A percentile compares a stretch with the other conserved stretches of the same genome.
Conservation (phyloP, 352 stramenopile species). For the Pythium vanterpoolii region DNA sequence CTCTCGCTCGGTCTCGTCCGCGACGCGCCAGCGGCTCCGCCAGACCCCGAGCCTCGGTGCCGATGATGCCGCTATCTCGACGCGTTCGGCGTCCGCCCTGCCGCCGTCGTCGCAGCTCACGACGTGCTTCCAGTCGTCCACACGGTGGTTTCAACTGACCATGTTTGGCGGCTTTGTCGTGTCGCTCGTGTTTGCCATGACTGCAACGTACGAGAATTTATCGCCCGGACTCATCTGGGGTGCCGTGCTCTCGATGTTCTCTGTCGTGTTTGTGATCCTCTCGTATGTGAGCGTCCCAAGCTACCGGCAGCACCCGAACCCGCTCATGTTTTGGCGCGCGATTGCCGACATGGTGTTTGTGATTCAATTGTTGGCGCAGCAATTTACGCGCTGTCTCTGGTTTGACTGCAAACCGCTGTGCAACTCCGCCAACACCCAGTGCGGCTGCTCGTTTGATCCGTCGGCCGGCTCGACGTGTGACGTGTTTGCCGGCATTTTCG, state of each 20-base stretch:
- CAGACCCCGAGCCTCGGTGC: background rate
- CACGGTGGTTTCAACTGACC: constrained; percentile 80
- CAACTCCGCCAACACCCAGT: constrained; percentile 61
- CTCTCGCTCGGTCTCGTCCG: background rate
- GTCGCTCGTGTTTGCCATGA: constrained; percentile 56
- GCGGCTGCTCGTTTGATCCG: constrained; percentile 55
- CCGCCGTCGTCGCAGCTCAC: constrained; percentile 14
- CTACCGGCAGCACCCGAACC: constrained; percentile 85
- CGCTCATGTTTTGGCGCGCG: constrained; percentile 86
- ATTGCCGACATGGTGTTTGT: constrained; percentile 85
- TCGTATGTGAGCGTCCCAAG: constrained; percentile 76
- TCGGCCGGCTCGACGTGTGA: constrained; percentile 54
- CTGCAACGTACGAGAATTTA: constrained; percentile 66
- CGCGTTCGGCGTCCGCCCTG: background rate
- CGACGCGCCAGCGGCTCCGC: background rate
- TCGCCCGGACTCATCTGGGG: constrained; percentile 83
- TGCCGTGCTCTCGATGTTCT: constrained; percentile 76
- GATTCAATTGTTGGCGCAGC: constrained; percentile 73
- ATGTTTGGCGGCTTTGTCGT: constrained; percentile 80
- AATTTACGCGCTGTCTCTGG: constrained; percentile 78
- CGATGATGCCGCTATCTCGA: background rate
- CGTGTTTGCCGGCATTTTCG: constrained; percentile 75
- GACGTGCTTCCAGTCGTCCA: constrained; percentile 74
- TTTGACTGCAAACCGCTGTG: constrained; percentile 81
- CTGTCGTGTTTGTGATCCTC: constrained; percentile 85